These are phyloP conservation scores for Geranium rotundifolium DNA, from an alignment of 345 rosid genomes.

Conservation along the genomic window DNA sequence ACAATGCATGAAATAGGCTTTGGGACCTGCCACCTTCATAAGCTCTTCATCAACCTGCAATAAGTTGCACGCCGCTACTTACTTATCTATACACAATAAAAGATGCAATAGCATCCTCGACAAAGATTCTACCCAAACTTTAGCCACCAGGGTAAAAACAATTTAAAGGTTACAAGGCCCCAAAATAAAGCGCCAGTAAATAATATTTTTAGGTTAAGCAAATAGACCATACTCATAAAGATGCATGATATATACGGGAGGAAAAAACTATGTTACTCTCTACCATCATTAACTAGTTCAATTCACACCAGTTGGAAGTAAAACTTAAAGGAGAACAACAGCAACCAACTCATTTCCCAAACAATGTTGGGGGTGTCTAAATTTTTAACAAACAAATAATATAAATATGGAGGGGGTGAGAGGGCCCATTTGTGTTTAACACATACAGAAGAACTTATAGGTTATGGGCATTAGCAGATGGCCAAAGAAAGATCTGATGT, in stretches of 20 bases:
- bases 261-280: not conserved
- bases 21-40: conserved; percentile 76
- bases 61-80: not conserved
- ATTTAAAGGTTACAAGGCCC: no score
- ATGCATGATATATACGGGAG: not conserved
- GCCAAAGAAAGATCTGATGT: not conserved
- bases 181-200: not conserved
- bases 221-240: not conserved
- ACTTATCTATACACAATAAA: not conserved
- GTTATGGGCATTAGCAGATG: not conserved
- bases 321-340: no score
- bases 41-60: conserved; percentile 76
- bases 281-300: not conserved
- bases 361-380: no score
- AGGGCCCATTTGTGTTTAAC: not conserved
- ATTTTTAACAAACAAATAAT: no score
- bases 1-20: conserved; percentile 95
- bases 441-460: no score
- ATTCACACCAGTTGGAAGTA: not conserved
- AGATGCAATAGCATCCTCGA: not conserved
- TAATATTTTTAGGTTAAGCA: not conserved
- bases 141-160: no score
- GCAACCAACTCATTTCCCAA: no score
- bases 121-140: no score
- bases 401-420: not conserved